Conservation (phyloP, 75 land plant species). For the Selaginella tamariscina region DNA sequence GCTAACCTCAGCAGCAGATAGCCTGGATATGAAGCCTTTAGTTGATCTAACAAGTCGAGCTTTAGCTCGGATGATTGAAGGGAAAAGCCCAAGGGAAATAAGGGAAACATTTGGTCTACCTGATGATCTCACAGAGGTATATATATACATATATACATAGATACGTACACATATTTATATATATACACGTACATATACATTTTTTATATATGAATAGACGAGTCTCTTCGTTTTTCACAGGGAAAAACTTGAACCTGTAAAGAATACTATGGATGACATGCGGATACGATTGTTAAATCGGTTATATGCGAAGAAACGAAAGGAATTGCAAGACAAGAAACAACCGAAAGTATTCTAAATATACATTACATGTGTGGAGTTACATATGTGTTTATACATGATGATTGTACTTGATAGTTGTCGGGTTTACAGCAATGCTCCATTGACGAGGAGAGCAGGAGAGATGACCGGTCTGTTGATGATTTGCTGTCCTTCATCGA, state of each 20-base stretch:
- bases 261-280: conserved; percentile 80
- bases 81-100: conserved; percentile 88
- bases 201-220: too few species aligned
- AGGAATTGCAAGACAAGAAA: conserved; percentile 77
- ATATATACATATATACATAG: not conserved
- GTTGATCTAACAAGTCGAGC: conserved; percentile 91
- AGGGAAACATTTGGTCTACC: conserved; percentile 89
- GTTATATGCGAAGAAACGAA: conserved; percentile 84
- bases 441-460: conserved; percentile 12
- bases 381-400: not conserved
- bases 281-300: conserved; percentile 77
- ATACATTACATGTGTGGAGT: not conserved
- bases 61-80: conserved; percentile 95
- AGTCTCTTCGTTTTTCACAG: conserved; percentile 38
- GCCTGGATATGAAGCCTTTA: conserved; percentile 84
- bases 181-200: too few species aligned
- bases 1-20: conserved; percentile 91
- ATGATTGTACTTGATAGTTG: not conserved
- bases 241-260: conserved; percentile 89
- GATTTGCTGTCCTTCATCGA: conserved; percentile 27
- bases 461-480: conserved; percentile 33
- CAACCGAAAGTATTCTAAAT: conserved; percentile 48
- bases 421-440: not conserved
- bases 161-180: conserved; percentile 1
- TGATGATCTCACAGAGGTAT: conserved; percentile 93